These are phyloP conservation scores for Balansia obtecta DNA, from an alignment of 2,329 filamentous ascomycete species.

Conservation along the genomic window DNA sequence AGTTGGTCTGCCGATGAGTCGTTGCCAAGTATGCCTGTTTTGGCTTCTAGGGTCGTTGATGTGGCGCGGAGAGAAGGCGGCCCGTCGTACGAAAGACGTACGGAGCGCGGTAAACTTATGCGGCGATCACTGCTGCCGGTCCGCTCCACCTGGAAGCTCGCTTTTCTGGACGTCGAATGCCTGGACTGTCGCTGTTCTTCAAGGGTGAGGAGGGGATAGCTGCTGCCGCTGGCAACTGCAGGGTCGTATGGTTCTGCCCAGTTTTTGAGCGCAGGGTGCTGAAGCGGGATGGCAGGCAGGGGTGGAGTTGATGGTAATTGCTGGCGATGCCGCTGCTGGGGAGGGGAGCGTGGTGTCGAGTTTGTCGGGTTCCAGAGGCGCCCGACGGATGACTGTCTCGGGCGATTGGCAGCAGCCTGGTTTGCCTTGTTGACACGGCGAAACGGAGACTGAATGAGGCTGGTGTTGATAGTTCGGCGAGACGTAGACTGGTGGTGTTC, in stretches of 20 bases:
- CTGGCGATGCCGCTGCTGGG: slow-evolving; percentile 17
- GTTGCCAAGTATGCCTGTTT: background rate
- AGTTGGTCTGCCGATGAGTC: background rate
- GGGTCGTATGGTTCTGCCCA: slow-evolving; percentile 24
- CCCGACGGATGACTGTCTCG: slow-evolving; percentile 30
- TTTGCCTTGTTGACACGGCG: slow-evolving; percentile 25
- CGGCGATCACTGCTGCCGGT: slow-evolving; percentile 32
- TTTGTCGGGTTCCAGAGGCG: slow-evolving; percentile 51
- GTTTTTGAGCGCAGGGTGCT: slow-evolving; percentile 29
- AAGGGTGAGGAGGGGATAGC: slow-evolving; percentile 39
- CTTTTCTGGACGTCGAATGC: slow-evolving; percentile 28
- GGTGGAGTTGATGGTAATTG: slow-evolving; percentile 42
- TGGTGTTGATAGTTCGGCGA: background rate
- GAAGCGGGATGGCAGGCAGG: slow-evolving; percentile 37
- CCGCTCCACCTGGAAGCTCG: slow-evolving; percentile 40
- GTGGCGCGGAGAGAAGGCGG: slow-evolving; percentile 25
- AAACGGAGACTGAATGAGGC: slow-evolving; percentile 23
- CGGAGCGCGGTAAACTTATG: slow-evolving; percentile 39
- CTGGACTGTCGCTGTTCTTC: slow-evolving; percentile 36
- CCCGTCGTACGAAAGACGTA: slow-evolving; percentile 42
- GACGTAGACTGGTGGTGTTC: background rate
- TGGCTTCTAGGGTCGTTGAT: background rate
- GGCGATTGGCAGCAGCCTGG: slow-evolving; percentile 14
- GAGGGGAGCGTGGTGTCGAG: slow-evolving; percentile 36
- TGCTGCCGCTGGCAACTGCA: slow-evolving; percentile 26